Evolutionary conservation across 1,139 yeast species (phyloP).

Genomic region (Yamadazyma jaroonii): DNA sequence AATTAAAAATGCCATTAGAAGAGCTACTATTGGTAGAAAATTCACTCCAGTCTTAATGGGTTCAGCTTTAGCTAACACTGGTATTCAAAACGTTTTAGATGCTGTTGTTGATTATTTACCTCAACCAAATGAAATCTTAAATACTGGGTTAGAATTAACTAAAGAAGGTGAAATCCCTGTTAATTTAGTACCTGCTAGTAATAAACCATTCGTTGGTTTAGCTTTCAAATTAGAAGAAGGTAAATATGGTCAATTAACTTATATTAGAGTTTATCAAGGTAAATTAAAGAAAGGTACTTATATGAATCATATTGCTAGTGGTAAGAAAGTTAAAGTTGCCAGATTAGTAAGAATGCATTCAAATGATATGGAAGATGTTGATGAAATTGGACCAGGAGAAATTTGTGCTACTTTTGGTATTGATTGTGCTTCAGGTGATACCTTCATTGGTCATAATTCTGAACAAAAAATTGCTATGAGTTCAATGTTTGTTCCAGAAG

Average conservation of each 20-base stretch:
- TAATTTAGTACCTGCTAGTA: slow-evolving; percentile 68
- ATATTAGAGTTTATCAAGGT: slow-evolving; percentile 96
- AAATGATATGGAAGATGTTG: slow-evolving; percentile 96
- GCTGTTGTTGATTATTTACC: slow-evolving; percentile 96
- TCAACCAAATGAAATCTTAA: slow-evolving; percentile 87
- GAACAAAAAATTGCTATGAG: slow-evolving; percentile 82
- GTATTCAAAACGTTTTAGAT: slow-evolving; percentile 92
- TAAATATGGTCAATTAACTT: slow-evolving; percentile 94
- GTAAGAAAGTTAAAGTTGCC: slow-evolving; percentile 92
- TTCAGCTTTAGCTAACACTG: slow-evolving; percentile 93
- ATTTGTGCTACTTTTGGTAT: slow-evolving; percentile 99
- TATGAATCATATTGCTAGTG: slow-evolving; percentile 86
- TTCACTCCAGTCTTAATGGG: slow-evolving; percentile 99
- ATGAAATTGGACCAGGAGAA: slow-evolving; percentile 96
- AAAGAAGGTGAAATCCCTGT: slow-evolving; percentile 56
- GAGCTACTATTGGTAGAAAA: slow-evolving; percentile 94
- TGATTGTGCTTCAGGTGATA: slow-evolving; percentile 99
- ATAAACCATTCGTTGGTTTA: slow-evolving; percentile 86
- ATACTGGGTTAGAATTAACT: slow-evolving; percentile 80
- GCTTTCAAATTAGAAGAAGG: slow-evolving; percentile 99
- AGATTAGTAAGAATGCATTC: slow-evolving; percentile 98
- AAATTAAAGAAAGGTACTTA: slow-evolving; percentile 85
- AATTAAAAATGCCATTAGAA: slow-evolving; percentile 83
- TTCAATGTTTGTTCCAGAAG: slow-evolving; percentile 98
- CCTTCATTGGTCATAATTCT: slow-evolving; percentile 77